Conservation (phyloP, 1,139 yeast genomes). For the Trichomonascaceae sp. region DNA sequence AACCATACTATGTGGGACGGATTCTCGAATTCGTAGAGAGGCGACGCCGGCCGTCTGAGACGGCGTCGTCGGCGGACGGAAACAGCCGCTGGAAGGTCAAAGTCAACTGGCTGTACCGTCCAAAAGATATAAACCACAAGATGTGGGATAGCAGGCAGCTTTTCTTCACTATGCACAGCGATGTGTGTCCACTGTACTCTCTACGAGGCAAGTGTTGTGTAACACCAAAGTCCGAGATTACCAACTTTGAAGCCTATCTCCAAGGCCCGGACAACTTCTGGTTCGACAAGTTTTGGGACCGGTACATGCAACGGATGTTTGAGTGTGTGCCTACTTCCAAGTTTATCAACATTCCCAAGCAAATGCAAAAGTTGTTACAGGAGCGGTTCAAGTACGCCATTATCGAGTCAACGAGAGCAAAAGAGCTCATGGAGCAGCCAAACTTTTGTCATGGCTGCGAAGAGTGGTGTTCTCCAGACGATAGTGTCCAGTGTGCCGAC, state of each 20-base stretch:
- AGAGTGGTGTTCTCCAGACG: conserved; percentile 71
- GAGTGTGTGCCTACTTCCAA: conserved; percentile 56
- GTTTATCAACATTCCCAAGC: conserved; percentile 42
- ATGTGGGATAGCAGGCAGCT: conserved; percentile 61
- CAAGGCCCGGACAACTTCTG: conserved; percentile 59
- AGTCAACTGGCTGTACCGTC: conserved; percentile 88
- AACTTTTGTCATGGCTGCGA: conserved; percentile 63
- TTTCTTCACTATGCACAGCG: conserved; percentile 80
- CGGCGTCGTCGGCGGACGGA: conserved; percentile 1
- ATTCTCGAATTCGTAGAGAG: conserved; percentile 54
- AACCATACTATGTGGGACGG: conserved; percentile 82
- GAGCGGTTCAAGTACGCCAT: conserved; percentile 64
- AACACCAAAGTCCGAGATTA: conserved; percentile 52
- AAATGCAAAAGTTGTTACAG: conserved; percentile 48
- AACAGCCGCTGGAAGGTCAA: conserved; percentile 12
- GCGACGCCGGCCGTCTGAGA: no score
- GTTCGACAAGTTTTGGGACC: conserved; percentile 75
- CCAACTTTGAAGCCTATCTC: conserved; percentile 42
- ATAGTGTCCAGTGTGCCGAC: conserved; percentile 72
- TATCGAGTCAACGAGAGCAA: conserved; percentile 58
- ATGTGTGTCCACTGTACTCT: conserved; percentile 63
- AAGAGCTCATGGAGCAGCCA: conserved; percentile 51
- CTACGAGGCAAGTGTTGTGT: conserved; percentile 69
- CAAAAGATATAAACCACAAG: conserved; percentile 64
- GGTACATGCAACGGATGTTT: conserved; percentile 74